Base-by-base conservation (phyloP, 305 asterid genomes). In the Lippia alba region DNA sequence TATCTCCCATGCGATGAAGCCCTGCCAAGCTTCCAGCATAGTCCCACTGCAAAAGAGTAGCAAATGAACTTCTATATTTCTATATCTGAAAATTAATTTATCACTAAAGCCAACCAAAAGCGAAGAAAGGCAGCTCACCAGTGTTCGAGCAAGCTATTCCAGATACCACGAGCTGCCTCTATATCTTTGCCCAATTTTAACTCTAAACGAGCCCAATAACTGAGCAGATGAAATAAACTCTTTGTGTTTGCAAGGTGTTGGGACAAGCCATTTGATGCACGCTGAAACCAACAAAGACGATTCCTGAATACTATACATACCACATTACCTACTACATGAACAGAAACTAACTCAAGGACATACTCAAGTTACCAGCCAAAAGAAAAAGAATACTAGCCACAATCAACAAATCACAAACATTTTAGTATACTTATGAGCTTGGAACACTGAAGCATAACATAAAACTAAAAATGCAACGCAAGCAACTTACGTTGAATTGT, bases 151-250 rank as follows among this genome's bases (percentile, higher is more conserved):
- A 94, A 82, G 89, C 86, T 85, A 79, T 94, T 97, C 97, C 97
- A 94, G 69, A 91, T 96, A 78, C 94, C 85, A 83, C 91, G 97
- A 63, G 97, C 97, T 70, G 97, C 95, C 80, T 58, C 77, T 78
- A 80, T 61, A 85, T 90, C 91, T 69, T 88, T 90, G 59, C 96
- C 97, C 78, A 87, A 74, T 61, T 78, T 80, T 11, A 73, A 79
- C 89, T 91, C 97, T 71, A 94, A 82, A 64, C 74, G 89, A 64
- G 97, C 90, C 99, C 97, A 94, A 70, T 94, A 94, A 79, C 82
- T 79, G 69, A 87, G 75, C 82, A 91, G 73, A 68, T 70, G 80
- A 60, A 94, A 79, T 49, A 90, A 86, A 71, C 77, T 81, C 53
- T 83, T 80, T 32, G 97, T 83, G 72, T 84, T 82, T 73, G 81